Conservation (phyloP, 768 basidiomycete genomes). For the Amanita brunnescens region DNA sequence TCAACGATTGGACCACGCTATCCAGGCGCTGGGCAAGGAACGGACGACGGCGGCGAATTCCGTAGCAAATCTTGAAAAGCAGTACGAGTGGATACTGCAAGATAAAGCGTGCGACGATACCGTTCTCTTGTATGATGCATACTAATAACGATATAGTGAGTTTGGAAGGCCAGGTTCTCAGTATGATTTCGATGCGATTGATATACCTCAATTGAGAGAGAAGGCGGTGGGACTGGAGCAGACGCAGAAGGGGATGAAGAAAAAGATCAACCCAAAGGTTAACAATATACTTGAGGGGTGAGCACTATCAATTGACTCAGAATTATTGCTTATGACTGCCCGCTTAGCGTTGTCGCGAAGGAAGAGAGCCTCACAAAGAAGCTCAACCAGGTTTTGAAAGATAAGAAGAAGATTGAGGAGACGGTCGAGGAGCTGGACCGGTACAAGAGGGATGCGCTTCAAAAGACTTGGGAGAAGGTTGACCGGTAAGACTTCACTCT, state of each 20-base stretch:
- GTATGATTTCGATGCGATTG: constrained; percentile 69
- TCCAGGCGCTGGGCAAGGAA: constrained; percentile 57
- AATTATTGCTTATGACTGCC: background rate
- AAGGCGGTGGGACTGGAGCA: constrained; percentile 70
- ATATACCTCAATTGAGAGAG: constrained; percentile 50
- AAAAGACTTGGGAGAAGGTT: constrained; percentile 96
- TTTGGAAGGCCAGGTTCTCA: constrained; percentile 77
- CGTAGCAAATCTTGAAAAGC: constrained; percentile 65
- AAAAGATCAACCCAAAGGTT: constrained; percentile 92
- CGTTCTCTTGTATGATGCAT: background rate
- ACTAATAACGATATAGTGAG: constrained; percentile 34
- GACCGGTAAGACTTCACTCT: constrained; percentile 52
- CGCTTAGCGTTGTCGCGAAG: constrained; percentile 81
- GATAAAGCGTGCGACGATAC: constrained; percentile 66
- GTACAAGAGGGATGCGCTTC: constrained; percentile 88
- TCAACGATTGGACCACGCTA: constrained; percentile 63
- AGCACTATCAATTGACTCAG: constrained; percentile 15
- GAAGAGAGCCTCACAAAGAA: constrained; percentile 83
- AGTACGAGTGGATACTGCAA: constrained; percentile 81
- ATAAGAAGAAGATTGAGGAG: constrained; percentile 91
- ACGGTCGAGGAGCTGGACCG: constrained; percentile 90
- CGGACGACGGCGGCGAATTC: constrained; percentile 40
- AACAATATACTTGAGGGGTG: constrained; percentile 95
- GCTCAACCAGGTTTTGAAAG: constrained; percentile 78
- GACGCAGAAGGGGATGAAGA: constrained; percentile 81